These are phyloP conservation scores for Elsinoe ampelina DNA, from an alignment of 2,329 filamentous ascomycete genomes.

Conservation along the genomic window DNA sequence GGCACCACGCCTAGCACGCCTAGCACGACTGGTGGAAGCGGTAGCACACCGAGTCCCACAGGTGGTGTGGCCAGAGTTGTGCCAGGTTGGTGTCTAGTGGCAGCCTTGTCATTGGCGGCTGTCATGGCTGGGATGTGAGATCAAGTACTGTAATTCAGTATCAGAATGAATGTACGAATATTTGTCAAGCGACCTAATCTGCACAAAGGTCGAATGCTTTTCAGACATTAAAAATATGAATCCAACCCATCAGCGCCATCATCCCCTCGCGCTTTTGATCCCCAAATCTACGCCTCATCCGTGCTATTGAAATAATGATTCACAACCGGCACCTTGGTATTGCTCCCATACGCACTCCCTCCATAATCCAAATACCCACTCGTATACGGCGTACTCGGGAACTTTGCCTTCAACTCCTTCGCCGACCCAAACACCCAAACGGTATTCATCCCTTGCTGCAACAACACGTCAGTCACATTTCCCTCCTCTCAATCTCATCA, in stretches of 20 bases:
- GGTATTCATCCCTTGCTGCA: slow-evolving; percentile 9
- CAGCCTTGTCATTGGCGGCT: not conserved
- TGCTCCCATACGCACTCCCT: slow-evolving; percentile 10
- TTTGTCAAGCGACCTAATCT: not conserved
- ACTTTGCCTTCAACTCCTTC: not conserved
- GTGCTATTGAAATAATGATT: slow-evolving; percentile 10
- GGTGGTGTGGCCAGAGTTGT: not conserved
- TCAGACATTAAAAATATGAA: too few relatives aligned
- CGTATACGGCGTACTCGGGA: slow-evolving; percentile 6
- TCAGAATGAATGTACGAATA: not conserved
- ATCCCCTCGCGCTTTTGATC: too few relatives aligned
- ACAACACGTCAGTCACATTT: too few relatives aligned
- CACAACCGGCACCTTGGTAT: slow-evolving; percentile 10
- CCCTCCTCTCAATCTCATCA: too few relatives aligned
- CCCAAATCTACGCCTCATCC: not conserved
- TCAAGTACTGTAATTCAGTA: not conserved
- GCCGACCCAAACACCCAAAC: slow-evolving; percentile 8
- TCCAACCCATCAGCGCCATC: too few relatives aligned
- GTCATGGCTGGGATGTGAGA: not conserved
- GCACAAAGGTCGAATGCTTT: not conserved
- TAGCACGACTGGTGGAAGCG: not conserved
- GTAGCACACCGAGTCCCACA: not conserved
- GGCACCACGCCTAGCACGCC: not conserved
- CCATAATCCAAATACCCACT: slow-evolving; percentile 10
- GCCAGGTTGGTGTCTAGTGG: not conserved